phyloP scores from a whole-genome alignment of 2,329 filamentous ascomycete species.

The Lizonia empirigonia region DNA sequence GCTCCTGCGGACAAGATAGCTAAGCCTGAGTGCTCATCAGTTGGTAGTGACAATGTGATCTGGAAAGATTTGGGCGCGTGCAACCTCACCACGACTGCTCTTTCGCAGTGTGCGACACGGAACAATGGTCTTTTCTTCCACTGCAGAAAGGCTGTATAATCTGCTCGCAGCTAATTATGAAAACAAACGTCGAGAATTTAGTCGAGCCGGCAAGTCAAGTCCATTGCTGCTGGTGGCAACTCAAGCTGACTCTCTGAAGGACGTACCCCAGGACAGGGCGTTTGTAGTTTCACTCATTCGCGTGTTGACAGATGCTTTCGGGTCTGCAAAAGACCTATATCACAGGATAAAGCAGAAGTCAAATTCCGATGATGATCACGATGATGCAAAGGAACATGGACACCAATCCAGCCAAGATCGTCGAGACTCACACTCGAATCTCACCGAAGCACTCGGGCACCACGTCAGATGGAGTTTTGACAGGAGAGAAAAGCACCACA shows the following conservation, averaged over 20 bases:
- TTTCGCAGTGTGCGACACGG: neutral
- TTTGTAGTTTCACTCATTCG: constrained; percentile 40
- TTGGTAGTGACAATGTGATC: constrained; percentile 5
- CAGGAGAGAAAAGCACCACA: constrained; percentile 20
- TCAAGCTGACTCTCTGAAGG: constrained; percentile 13
- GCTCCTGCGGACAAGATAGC: neutral
- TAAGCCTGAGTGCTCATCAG: neutral
- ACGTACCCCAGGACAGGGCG: constrained; percentile 30
- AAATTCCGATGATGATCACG: constrained; percentile 22
- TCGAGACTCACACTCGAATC: constrained; percentile 26
- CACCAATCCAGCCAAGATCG: constrained; percentile 12
- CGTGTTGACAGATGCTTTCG: constrained; percentile 37
- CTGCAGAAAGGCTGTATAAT: neutral
- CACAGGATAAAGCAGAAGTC: constrained; percentile 36
- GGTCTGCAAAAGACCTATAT: constrained; percentile 40
- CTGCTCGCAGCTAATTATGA: constrained; percentile 1
- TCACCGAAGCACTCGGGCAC: constrained; percentile 14
- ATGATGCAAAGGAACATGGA: constrained; percentile 4
- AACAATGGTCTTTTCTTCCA: neutral
- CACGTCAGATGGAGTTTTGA: constrained; percentile 21
- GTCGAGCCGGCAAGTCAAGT: constrained; percentile 4
- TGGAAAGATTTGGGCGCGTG: neutral
- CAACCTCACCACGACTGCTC: neutral
- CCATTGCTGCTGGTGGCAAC: neutral
- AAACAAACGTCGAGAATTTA: neutral